Evolutionary conservation across 495 filamentous ascomycete species (phyloP), one percentile per base, ranked within the genome.

Genomic region (Cercophora scortea): DNA sequence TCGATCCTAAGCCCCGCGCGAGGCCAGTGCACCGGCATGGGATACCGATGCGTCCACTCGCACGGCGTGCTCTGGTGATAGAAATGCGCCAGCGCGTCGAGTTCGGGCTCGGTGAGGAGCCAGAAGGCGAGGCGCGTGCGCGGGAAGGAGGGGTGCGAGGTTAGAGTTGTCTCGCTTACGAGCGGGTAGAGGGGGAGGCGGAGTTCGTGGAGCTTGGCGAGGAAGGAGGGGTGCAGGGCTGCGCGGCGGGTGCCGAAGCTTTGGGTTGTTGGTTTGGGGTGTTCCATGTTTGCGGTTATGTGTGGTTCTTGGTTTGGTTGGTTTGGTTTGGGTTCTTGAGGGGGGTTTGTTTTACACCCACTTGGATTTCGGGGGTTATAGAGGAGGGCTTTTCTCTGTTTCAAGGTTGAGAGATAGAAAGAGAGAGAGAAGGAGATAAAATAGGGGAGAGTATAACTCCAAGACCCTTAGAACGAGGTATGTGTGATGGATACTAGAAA

Each of bases 1-100:
- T 81, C 76, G 1, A 82, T 45, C 44, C 70, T 63, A 55, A 70
- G 17, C 18, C 61, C 64, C 3, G 16, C 33, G n/a, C 58, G 51
- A 6, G 42, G 69, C 72, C 58, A 74, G 4, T 56, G 45, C 17
- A 80, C 69, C 1, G 77, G 73, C 54, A 72, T 77, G 4, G 89
- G 89, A 63, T 95, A 93, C n/a, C 69, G 61, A 39, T 49, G 47
- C 1, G 79, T 84, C 60, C 71, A 80, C 0, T 54, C 15, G 64
- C 67, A 57, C 40, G 82, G 72, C 47, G 83, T 77, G 43, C 78
- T 71, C 63, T 95, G 89, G 66, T 90, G 83, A 68, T 89, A 93
- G 64, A 86, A 85, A 38, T 73, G 69, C 8, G 88, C 87, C 6
- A 95, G 81, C 36, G 64, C 64, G 61, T 94, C 87, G 41, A 90